Evolutionary conservation across 2,329 filamentous ascomycete genomes (phyloP), one percentile per base, ranked within the genome.

Genomic region (Fusarium compactum): DNA sequence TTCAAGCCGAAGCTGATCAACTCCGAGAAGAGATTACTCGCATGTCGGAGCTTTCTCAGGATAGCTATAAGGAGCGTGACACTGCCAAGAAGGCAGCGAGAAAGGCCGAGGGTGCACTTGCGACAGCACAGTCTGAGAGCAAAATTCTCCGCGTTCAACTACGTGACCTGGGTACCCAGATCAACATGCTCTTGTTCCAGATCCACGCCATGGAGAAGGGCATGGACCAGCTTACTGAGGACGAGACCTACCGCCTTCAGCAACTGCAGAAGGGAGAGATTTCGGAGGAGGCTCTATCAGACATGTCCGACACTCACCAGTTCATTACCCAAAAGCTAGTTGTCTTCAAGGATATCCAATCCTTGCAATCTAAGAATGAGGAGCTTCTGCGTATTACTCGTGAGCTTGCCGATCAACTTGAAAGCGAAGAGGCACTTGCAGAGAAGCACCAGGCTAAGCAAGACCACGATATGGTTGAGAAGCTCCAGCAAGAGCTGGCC

Each of bases 261-360:
- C 91, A 91, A 69, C 86, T 97, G 10, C 91, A 93, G 68, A 88
- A 89, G 63, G 92, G 94, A 56, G 90, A 96, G 74, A 84, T 95
- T 25, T 86, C 88, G 11, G 92, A 93, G 59, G 89, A 91, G 60
- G 86, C 88, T 1, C 82, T 93, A 9, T 88, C 92, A 34, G 92
- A 93, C 70, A 86, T 95, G 78, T 95, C 92, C 8, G 92, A 94
- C 68, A 97, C 95, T 1, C 93, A 95, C 74, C 91, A 90, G 60
- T 91, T 97, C 79, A 97, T 99, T 74, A 96, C 92, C 29, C 89
- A 96, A 76, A 91, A 95, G 66, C 85, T 98, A n/a, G 92, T 95
- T 11, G 89, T 94, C 1, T 99, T 97, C 87, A 94, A 92, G 75
- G 91, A 94, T 70, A 89, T 98, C 41, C 85, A 89, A 62, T 92